Evolutionary conservation across 805 yeast genomes (phyloP).

Genomic region (Zygosaccharomyces kombuchaensis): DNA sequence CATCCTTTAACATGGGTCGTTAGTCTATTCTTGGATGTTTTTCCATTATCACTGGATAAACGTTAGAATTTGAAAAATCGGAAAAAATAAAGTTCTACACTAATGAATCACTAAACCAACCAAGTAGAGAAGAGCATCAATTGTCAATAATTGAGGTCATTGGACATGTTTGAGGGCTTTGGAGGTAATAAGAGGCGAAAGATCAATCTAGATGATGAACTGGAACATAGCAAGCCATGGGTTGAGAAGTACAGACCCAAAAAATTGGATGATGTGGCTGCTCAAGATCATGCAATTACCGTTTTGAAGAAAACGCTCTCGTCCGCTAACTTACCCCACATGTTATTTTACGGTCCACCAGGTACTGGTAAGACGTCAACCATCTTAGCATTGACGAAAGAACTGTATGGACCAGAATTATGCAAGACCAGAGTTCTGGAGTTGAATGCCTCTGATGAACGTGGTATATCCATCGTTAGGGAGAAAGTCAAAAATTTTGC

Average conservation of each 20-base stretch:
- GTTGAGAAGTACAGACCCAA: conserved; percentile 93
- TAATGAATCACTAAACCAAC: neutral
- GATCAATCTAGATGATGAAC: conserved; percentile 14
- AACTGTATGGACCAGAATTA: conserved; percentile 69
- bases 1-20: conserved; percentile 2
- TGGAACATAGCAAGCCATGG: conserved; percentile 62
- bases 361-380: conserved; percentile 94
- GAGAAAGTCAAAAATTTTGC: conserved; percentile 86
- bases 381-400: conserved; percentile 74
- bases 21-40: neutral
- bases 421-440: conserved; percentile 71
- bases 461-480: conserved; percentile 85
- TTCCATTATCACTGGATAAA: neutral
- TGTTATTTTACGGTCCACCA: conserved; percentile 91
- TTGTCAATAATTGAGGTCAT: neutral
- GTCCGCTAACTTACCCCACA: conserved; percentile 83
- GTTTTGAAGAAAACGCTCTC: conserved; percentile 75
- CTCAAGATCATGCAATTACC: conserved; percentile 85
- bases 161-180: conserved; percentile 21
- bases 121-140: neutral
- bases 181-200: conserved; percentile 31
- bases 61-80: neutral
- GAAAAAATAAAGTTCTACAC: too few relatives aligned
- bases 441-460: conserved; percentile 84
- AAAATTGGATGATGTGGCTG: conserved; percentile 77